These are phyloP conservation scores for Erucastrum elatum DNA, from an alignment of 345 rosid species.

Conservation along the genomic window DNA sequence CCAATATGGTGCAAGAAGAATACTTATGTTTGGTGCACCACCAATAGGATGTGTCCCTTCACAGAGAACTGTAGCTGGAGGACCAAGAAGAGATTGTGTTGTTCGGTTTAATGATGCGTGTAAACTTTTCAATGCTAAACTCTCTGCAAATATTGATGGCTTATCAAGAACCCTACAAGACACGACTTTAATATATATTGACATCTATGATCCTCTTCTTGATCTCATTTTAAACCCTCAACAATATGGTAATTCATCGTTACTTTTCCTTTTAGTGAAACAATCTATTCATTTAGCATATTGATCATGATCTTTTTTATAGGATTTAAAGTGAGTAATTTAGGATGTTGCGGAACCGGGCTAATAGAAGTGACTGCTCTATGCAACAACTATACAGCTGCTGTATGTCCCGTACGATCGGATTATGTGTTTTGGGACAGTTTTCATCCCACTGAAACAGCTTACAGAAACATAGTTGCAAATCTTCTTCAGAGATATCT, in stretches of 20 bases:
- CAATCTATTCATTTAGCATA: not conserved
- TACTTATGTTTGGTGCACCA: constrained; percentile 41
- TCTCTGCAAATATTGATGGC: not conserved
- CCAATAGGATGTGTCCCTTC: constrained; percentile 44
- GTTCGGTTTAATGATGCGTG: constrained; percentile 13
- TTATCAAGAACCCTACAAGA: constrained; percentile 30
- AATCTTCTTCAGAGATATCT: constrained; percentile 20
- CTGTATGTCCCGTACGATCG: constrained; percentile 44
- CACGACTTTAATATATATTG: constrained; percentile 33
- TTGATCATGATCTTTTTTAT: not conserved
- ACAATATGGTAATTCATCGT: not conserved
- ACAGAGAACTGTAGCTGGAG: constrained; percentile 42
- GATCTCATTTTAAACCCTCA: constrained; percentile 26
- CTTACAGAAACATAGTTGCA: constrained; percentile 39
- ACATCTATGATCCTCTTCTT: constrained; percentile 29
- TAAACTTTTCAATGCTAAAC: constrained; percentile 31
- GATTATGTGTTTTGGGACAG: constrained; percentile 74
- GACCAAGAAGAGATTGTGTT: constrained; percentile 33
- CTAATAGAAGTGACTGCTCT: constrained; percentile 49
- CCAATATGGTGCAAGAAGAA: constrained; percentile 40
- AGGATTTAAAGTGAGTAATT: constrained; percentile 3
- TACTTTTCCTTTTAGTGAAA: not conserved
- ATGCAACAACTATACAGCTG: constrained; percentile 38
- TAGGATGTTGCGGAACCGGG: constrained; percentile 40
- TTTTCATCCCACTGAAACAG: constrained; percentile 68